These are phyloP conservation scores for Kodamaea laetipori DNA, from an alignment of 805 yeast species.

Conservation along the genomic window DNA sequence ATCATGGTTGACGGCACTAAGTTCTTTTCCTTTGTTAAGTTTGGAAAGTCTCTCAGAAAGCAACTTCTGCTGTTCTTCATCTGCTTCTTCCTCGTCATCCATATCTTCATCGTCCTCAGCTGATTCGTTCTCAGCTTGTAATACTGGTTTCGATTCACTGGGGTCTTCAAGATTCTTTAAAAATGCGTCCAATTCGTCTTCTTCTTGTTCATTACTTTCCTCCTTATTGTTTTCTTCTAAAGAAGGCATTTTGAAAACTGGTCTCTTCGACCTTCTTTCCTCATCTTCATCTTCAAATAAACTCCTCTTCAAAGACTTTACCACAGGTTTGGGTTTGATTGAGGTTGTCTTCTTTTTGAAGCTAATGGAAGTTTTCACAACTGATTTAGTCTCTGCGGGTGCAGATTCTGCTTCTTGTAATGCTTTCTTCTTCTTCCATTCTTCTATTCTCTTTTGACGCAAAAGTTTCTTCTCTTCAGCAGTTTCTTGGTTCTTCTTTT, in stretches of 20 bases:
- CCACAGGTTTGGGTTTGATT: neutral
- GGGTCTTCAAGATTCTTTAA: slow-evolving; percentile 11
- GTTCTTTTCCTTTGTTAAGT: slow-evolving; percentile 51
- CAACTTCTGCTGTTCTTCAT: slow-evolving; percentile 32
- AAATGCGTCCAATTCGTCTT: slow-evolving; percentile 25
- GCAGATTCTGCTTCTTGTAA: slow-evolving; percentile 1
- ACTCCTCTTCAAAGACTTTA: slow-evolving; percentile 1
- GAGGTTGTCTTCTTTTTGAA: neutral
- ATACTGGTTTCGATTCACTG: slow-evolving; percentile 13
- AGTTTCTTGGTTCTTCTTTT: neutral
- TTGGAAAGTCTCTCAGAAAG: slow-evolving; percentile 40
- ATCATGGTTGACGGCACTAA: slow-evolving; percentile 50
- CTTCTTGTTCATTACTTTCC: slow-evolving; percentile 25
- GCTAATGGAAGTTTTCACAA: slow-evolving; percentile 2
- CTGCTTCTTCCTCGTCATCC: slow-evolving; percentile 24
- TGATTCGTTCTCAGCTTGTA: slow-evolving; percentile 9
- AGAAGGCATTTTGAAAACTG: slow-evolving; percentile 11
- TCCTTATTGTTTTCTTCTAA: slow-evolving; percentile 20
- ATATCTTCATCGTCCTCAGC: slow-evolving; percentile 25
- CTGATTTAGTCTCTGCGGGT: neutral
- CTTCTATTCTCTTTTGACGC: slow-evolving; percentile 46
- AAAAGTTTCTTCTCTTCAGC: slow-evolving; percentile 22
- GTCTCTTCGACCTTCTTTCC: slow-evolving; percentile 8
- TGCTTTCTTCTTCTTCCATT: slow-evolving; percentile 51
- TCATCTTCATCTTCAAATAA: slow-evolving; percentile 13